Evolutionary conservation across 331 rosid species (phyloP), one percentile per base, ranked within the genome.

Genomic region (Malus hybrid): DNA sequence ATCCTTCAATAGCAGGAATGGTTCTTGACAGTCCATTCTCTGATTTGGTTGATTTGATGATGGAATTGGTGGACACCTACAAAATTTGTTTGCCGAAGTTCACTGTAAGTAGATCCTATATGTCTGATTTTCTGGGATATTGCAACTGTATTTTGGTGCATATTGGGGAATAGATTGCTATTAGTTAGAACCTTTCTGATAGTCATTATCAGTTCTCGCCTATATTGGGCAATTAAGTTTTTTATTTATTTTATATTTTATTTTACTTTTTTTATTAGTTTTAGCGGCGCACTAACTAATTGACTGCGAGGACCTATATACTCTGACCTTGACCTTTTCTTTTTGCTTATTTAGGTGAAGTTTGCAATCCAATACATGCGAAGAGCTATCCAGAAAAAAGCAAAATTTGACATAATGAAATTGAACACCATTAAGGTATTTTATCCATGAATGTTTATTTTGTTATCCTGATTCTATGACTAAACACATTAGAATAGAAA

Each of bases 1-100:
- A 94, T 85, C 99, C 97, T 87, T 94, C 99, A 55, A 92, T 94
- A 68, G 97, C 97, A 50, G 97, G 96, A 82, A 89, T 94, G 92
- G 99, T 90, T 81, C 88, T 94, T 72, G 99, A 94, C 83, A 94
- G 97, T 67, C 99, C 99, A 66, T 92, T 94, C 80, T 88, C 99
- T 69, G 96, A 90, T 82, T 87, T 94, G 89, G 96, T 94, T 77
- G 97, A 92, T 79, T 87, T 94, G 76, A 94, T 94, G 99, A 94
- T 94, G 97, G 99, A 92, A 78, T 91, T 92, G 46, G 97, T 94
- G 26, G 96, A 89, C 75, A 89, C 96, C 52, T 92, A 92, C 80
- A 86, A 81, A 86, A 70, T 94, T 46, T 92, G 93, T 42, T 82
- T 94, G 68, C 99, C 99, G 8, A 94, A 92, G 83, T 94, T 92